Conservation (phyloP, 75 land plant species). For the Azolla pinnata region DNA sequence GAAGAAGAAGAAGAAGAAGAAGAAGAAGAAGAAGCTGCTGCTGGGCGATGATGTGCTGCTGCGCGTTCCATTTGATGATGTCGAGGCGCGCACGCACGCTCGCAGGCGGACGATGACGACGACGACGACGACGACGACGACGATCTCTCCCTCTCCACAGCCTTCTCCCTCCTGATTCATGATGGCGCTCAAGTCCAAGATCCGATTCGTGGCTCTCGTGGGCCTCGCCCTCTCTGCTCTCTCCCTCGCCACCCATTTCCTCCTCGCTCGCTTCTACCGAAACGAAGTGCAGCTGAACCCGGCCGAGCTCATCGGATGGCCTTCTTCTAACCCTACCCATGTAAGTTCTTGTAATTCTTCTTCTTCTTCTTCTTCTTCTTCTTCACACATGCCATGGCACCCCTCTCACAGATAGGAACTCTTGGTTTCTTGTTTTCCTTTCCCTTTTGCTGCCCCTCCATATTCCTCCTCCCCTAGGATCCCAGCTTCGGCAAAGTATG, state of each 20-base stretch:
- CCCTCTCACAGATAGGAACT: not conserved
- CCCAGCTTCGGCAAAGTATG: constrained; percentile 43
- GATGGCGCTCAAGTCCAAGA: constrained; percentile 44
- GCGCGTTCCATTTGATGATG: not conserved
- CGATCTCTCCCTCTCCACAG: no score
- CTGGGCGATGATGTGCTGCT: not conserved
- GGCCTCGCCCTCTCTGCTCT: constrained; percentile 46
- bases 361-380: not conserved
- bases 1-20: not conserved
- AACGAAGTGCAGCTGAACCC: constrained; percentile 11
- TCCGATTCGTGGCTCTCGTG: constrained; percentile 52
- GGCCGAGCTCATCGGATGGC: constrained; percentile 34
- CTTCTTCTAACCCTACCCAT: constrained; percentile 12
- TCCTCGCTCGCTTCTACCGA: constrained; percentile 41
- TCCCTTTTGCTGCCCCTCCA: not conserved
- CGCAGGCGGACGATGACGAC: no score
- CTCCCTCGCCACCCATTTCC: constrained; percentile 48
- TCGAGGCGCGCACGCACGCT: no score
- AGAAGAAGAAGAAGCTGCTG: not conserved
- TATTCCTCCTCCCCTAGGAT: constrained; percentile 22
- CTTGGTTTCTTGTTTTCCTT: not conserved
- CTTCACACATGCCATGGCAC: no score
- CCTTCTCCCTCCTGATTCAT: no score
- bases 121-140: no score
- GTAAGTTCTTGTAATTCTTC: not conserved